phyloP scores from a whole-genome alignment of 495 filamentous ascomycete genomes.

The Talaromyces thailandensis region DNA sequence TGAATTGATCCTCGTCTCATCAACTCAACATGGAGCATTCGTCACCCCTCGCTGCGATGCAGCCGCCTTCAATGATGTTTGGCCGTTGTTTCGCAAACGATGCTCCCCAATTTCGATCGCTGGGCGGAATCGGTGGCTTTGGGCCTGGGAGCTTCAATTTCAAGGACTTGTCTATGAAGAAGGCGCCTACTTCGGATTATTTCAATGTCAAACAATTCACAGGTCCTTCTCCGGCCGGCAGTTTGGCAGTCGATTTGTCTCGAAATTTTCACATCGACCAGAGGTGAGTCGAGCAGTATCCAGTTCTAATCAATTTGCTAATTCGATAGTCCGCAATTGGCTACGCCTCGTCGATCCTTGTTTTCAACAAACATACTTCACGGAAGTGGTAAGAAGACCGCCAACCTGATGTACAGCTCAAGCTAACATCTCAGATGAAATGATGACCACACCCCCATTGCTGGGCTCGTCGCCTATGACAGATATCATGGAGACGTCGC shows the following conservation, averaged over 20 bases:
- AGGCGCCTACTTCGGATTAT: constrained; percentile 54
- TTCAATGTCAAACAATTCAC: constrained; percentile 65
- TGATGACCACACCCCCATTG: constrained; percentile 74
- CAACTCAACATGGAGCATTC: constrained; percentile 69
- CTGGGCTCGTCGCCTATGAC: constrained; percentile 71
- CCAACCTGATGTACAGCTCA: background rate
- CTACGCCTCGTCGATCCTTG: constrained; percentile 85
- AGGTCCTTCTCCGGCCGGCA: constrained; percentile 84
- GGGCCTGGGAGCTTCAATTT: constrained; percentile 62
- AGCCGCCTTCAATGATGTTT: constrained; percentile 59
- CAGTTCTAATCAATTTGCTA: background rate
- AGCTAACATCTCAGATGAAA: constrained; percentile 36
- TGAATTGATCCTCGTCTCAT: background rate
- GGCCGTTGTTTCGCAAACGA: constrained; percentile 48
- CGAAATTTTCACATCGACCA: constrained; percentile 94
- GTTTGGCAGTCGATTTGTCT: constrained; percentile 84
- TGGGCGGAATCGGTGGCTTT: constrained; percentile 43
- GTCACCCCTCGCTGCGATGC: constrained; percentile 90
- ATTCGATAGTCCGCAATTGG: constrained; percentile 66
- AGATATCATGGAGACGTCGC: constrained; percentile 93
- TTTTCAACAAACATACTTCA: constrained; percentile 75
- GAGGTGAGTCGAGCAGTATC: constrained; percentile 43
- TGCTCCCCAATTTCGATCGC: constrained; percentile 38
- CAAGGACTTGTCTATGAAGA: constrained; percentile 64
- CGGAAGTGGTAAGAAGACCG: constrained; percentile 53